A percentile compares a stretch with the other conserved stretches of the same genome.
Evolutionary conservation across 805 yeast species (phyloP).

Genomic region (Teunomyces stri): DNA sequence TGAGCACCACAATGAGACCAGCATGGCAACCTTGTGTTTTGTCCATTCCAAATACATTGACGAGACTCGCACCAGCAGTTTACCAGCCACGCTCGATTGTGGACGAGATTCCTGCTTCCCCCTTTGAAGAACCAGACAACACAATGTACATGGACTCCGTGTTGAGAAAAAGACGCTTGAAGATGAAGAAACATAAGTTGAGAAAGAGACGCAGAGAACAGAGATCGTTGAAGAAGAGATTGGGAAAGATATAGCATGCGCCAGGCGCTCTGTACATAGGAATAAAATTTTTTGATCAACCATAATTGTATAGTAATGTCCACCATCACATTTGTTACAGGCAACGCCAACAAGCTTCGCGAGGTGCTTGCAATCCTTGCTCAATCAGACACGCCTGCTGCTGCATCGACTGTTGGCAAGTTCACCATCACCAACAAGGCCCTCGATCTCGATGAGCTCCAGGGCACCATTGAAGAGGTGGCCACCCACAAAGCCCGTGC

Average conservation of each 20-base stretch:
- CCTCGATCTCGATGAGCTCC: slow-evolving; percentile 86
- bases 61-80: neutral
- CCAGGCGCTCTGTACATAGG: neutral
- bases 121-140: slow-evolving; percentile 16
- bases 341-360: slow-evolving; percentile 81
- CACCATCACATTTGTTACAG: slow-evolving; percentile 72
- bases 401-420: slow-evolving; percentile 30
- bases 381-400: neutral
- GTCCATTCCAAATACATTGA: too few species aligned
- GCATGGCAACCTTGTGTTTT: too few species aligned
- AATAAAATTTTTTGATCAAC: neutral
- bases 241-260: slow-evolving; percentile 40
- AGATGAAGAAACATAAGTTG: slow-evolving; percentile 97
- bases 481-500: slow-evolving; percentile 74
- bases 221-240: slow-evolving; percentile 73
- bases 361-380: slow-evolving; percentile 80
- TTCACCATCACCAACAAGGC: slow-evolving; percentile 57
- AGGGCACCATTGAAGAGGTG: slow-evolving; percentile 81
- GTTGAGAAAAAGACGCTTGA: slow-evolving; percentile 79
- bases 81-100: neutral
- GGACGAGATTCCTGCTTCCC: slow-evolving; percentile 2
- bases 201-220: slow-evolving; percentile 96
- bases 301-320: slow-evolving; percentile 8
- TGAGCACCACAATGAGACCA: neutral
- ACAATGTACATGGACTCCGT: slow-evolving; percentile 62